Conservation (phyloP, 179 eudicot genomes). For the Heliamphora pulchella region DNA sequence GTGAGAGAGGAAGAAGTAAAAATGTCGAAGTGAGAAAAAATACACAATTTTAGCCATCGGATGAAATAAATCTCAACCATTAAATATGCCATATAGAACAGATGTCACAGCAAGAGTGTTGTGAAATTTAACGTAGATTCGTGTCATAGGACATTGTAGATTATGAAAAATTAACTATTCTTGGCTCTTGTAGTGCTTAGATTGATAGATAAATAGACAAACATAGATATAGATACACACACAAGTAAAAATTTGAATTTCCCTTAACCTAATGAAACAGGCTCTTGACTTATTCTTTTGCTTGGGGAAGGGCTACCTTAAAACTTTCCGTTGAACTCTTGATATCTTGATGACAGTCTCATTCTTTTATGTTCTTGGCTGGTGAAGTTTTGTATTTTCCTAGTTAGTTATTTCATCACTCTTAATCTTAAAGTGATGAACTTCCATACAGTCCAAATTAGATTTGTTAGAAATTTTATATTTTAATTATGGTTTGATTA, state of each 20-base stretch:
- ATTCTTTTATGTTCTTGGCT: background rate
- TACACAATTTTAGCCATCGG: too few relatives aligned
- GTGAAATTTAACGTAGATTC: background rate
- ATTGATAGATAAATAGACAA: too few relatives aligned
- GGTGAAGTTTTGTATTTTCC: background rate
- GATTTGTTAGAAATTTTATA: too few relatives aligned
- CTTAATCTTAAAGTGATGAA: background rate
- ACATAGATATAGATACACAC: too few relatives aligned
- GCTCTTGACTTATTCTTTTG: background rate
- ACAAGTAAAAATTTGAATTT: background rate
- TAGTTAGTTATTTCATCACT: background rate
- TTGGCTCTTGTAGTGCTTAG: background rate
- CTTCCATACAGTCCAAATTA: background rate
- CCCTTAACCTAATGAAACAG: background rate
- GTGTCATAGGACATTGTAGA: background rate
- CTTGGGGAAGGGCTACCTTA: conserved; percentile 5
- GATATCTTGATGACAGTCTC: background rate
- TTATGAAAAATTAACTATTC: background rate
- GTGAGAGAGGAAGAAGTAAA: too few relatives aligned
- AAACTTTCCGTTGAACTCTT: background rate
- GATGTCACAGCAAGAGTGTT: too few relatives aligned
- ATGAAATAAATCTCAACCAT: too few relatives aligned
- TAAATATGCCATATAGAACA: too few relatives aligned
- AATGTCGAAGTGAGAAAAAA: too few relatives aligned
- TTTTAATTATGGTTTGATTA: too few relatives aligned